Percentiles rank a stretch among this genome's conserved stretches.
These are phyloP conservation scores for Fonsecaea pugnacius DNA, from an alignment of 2,329 filamentous ascomycete genomes.

Conservation along the genomic window DNA sequence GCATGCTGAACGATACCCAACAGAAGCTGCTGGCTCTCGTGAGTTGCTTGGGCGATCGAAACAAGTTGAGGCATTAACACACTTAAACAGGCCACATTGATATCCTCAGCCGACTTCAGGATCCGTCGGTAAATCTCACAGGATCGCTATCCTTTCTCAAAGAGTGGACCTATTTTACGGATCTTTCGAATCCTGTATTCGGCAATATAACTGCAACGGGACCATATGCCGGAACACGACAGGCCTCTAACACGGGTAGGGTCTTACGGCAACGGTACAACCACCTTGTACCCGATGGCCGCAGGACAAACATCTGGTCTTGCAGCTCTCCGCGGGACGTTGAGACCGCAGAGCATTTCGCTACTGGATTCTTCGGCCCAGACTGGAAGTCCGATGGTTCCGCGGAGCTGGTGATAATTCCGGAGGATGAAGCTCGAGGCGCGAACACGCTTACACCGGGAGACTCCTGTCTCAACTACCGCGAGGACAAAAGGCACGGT, in stretches of 20 bases:
- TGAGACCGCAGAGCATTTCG: constrained; percentile 61
- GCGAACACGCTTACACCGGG: constrained; percentile 63
- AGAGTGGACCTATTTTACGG: constrained; percentile 60
- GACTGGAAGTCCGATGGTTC: constrained; percentile 46
- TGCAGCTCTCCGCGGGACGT: constrained; percentile 60
- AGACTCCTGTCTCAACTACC: constrained; percentile 48
- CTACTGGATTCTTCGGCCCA: constrained; percentile 59
- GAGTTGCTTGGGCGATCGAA: constrained; percentile 40
- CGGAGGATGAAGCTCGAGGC: constrained; percentile 56
- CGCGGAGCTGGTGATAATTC: constrained; percentile 57
- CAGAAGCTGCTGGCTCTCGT: constrained; percentile 55
- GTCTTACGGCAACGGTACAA: constrained; percentile 59
- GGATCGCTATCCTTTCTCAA: constrained; percentile 61
- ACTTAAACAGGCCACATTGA: constrained; percentile 50
- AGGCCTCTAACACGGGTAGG: constrained; percentile 60
- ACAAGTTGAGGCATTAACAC: neutral
- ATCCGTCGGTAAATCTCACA: constrained; percentile 47
- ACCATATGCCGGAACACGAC: constrained; percentile 60
- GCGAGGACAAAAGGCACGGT: constrained; percentile 48
- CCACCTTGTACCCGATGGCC: constrained; percentile 48
- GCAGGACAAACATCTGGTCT: constrained; percentile 57
- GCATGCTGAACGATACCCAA: constrained; percentile 64
- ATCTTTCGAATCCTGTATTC: constrained; percentile 48
- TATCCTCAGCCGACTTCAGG: constrained; percentile 54
- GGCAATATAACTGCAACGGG: constrained; percentile 61